phyloP scores from a whole-genome alignment of 176 grass and related monocot species.

The Oryza punctata region DNA sequence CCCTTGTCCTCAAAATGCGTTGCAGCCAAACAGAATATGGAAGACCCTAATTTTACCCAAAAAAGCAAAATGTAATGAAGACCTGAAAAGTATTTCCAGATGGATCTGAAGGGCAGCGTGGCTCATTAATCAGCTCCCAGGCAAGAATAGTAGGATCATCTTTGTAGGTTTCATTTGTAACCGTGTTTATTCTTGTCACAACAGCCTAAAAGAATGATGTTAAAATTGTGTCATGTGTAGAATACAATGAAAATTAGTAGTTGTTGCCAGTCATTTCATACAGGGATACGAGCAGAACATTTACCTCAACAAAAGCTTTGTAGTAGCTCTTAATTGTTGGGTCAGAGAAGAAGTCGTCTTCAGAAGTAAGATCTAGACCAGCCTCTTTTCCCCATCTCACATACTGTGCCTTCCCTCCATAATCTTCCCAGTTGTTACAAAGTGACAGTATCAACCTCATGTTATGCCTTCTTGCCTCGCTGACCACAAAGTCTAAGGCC shows the following conservation, averaged over 20 bases:
- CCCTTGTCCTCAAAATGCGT: not conserved
- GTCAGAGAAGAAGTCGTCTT: conserved; percentile 78
- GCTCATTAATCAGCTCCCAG: conserved; percentile 92
- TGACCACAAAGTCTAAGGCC: conserved; percentile 75
- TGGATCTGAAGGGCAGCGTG: conserved; percentile 72
- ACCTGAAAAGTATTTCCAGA: conserved; percentile 78
- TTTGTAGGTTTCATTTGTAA: conserved; percentile 76
- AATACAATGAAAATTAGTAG: not conserved
- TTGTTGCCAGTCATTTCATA: not conserved
- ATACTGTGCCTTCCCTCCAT: conserved; percentile 82
- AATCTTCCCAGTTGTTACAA: conserved; percentile 72
- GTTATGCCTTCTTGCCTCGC: conserved; percentile 61
- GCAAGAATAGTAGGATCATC: conserved; percentile 87
- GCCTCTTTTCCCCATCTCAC: conserved; percentile 58
- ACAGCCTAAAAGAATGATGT: conserved; percentile 43
- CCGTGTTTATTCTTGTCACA: conserved; percentile 71
- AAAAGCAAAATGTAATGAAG: conserved; percentile 18
- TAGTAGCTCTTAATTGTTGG: conserved; percentile 73
- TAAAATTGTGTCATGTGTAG: not conserved
- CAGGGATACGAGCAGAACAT: not conserved
- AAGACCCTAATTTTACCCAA: not conserved
- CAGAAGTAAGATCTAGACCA: conserved; percentile 55
- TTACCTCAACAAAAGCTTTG: conserved; percentile 84
- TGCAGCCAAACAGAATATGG: not conserved
- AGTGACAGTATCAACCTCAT: conserved; percentile 57